Evolutionary conservation across 495 filamentous ascomycete genomes (phyloP).

Genomic region (Hypoxylon cercidicola): DNA sequence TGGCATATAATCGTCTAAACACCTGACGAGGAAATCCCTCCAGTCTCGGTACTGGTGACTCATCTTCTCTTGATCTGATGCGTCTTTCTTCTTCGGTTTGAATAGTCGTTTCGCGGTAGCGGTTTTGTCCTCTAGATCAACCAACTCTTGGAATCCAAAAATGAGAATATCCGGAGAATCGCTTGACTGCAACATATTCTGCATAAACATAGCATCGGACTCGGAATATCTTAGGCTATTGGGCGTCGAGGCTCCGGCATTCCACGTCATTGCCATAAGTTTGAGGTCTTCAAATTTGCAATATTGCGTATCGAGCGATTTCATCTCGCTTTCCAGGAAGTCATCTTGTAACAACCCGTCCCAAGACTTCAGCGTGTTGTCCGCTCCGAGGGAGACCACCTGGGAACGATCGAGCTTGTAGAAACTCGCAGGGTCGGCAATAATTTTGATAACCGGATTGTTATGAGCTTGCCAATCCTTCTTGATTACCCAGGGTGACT

Average conservation of each 20-base stretch:
- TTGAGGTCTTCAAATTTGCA: slow-evolving; percentile 85
- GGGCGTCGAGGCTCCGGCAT: slow-evolving; percentile 91
- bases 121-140: slow-evolving; percentile 96
- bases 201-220: slow-evolving; percentile 77
- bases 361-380: slow-evolving; percentile 88
- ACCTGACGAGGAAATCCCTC: slow-evolving; percentile 85
- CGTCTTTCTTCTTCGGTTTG: slow-evolving; percentile 88
- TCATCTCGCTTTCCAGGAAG: slow-evolving; percentile 92
- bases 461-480: slow-evolving; percentile 96
- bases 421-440: slow-evolving; percentile 82
- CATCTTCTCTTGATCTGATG: slow-evolving; percentile 92
- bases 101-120: slow-evolving; percentile 90
- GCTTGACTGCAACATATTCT: slow-evolving; percentile 73
- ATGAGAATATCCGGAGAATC: slow-evolving; percentile 88
- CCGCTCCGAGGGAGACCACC: slow-evolving; percentile 87
- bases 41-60: slow-evolving; percentile 96
- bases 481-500: slow-evolving; percentile 85
- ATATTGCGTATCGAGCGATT: slow-evolving; percentile 78
- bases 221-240: slow-evolving; percentile 76
- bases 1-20: slow-evolving; percentile 85
- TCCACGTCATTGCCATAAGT: slow-evolving; percentile 89
- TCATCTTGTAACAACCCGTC: slow-evolving; percentile 94
- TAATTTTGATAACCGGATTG: slow-evolving; percentile 78
- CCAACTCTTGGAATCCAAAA: slow-evolving; percentile 97
- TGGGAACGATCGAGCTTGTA: slow-evolving; percentile 88